Evolutionary conservation across 108 stramenopile genomes (phyloP).

Genomic region (Cyclotella distinguenda): DNA sequence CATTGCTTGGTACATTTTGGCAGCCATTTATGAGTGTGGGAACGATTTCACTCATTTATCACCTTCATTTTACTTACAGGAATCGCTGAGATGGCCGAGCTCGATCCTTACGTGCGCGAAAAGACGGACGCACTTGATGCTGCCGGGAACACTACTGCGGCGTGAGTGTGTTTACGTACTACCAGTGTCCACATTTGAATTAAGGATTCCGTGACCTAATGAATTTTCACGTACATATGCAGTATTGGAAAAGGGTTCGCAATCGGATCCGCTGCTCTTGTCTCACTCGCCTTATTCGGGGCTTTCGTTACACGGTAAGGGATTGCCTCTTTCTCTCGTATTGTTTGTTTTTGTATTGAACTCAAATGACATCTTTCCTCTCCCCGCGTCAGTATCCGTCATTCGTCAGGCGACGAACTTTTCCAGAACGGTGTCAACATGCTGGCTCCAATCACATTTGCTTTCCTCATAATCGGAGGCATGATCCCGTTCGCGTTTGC

Average conservation of each 20-base stretch:
- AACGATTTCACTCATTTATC: not conserved
- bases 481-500: slow-evolving; percentile 99
- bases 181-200: too few relatives aligned
- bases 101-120: slow-evolving; percentile 91
- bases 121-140: slow-evolving; percentile 99
- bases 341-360: not conserved
- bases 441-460: slow-evolving; percentile 92
- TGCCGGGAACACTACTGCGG: slow-evolving; percentile 99
- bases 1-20: not conserved
- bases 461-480: slow-evolving; percentile 95
- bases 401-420: slow-evolving; percentile 60
- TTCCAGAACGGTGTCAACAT: slow-evolving; percentile 87
- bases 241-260: slow-evolving; percentile 98
- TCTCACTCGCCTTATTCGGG: slow-evolving; percentile 95
- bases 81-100: slow-evolving; percentile 99
- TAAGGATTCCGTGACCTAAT: too few relatives aligned
- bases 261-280: slow-evolving; percentile 98
- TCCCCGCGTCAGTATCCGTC: slow-evolving; percentile 51
- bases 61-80: slow-evolving; percentile 43
- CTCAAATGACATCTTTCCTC: not conserved
- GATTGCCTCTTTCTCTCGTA: not conserved
- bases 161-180: too few relatives aligned
- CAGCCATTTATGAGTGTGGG: not conserved
- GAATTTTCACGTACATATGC: too few relatives aligned
- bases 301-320: slow-evolving; percentile 91